A percentile compares a stretch with the other conserved stretches of the same genome.
phyloP scores from a whole-genome alignment of 192 early-diverging fungal genomes.

The Chytriomyces sp. region DNA sequence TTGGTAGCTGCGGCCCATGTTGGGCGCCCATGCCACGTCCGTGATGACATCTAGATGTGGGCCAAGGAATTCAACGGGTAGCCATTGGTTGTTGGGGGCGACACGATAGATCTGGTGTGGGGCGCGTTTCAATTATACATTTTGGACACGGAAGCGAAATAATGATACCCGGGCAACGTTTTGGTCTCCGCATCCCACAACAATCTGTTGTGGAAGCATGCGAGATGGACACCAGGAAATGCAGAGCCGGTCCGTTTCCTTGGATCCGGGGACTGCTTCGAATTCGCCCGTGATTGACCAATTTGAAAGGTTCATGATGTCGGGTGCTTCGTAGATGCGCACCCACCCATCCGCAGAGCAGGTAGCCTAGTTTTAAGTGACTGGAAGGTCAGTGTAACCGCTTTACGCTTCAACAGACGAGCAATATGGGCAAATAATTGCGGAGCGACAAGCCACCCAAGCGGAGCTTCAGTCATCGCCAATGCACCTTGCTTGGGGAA shows the following conservation, averaged over 20 bases:
- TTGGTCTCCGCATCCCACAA: conserved; percentile 76
- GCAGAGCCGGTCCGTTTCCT: conserved; percentile 79
- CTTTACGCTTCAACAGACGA: too few species aligned
- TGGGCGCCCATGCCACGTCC: conserved; percentile 64
- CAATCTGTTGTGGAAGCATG: conserved; percentile 75
- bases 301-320: conserved; percentile 71
- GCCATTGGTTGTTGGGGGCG: conserved; percentile 61
- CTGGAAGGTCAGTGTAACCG: too few species aligned
- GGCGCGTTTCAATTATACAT: too few species aligned
- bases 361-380: conserved; percentile 72
- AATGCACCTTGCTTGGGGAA: conserved; percentile 25
- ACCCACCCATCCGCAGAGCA: conserved; percentile 80
- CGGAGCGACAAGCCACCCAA: neutral
- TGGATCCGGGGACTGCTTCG: conserved; percentile 54
- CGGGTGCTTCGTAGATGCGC: conserved; percentile 84
- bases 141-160: too few species aligned
- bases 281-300: conserved; percentile 71
- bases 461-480: neutral
- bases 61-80: conserved; percentile 52
- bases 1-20: conserved; percentile 69
- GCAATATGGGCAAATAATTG: neutral
- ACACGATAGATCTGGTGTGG: conserved; percentile 37
- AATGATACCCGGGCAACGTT: conserved; percentile 47
- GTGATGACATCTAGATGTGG: conserved; percentile 68
- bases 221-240: conserved; percentile 88